Conservation (phyloP, 345 rosid species). For the Atalantia buxifolia region DNA sequence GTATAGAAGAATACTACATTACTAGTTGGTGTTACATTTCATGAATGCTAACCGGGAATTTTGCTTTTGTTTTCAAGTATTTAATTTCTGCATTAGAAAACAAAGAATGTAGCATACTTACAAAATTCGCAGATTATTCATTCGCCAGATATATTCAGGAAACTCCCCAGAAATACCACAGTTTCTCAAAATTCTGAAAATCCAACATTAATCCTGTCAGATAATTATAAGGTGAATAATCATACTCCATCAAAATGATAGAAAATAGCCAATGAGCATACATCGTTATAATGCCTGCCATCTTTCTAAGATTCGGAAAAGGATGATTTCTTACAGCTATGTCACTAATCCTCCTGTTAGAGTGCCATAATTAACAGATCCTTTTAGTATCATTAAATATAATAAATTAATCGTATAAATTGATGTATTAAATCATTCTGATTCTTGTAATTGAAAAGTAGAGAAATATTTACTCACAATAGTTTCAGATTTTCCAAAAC, state of each 20-base stretch:
- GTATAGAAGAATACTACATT: neutral
- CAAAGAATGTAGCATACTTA: constrained; percentile 17
- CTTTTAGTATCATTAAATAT: neutral
- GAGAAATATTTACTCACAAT: constrained; percentile 20
- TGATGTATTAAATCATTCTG: neutral
- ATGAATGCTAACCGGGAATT: neutral
- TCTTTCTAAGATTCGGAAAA: constrained; percentile 21
- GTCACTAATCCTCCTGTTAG: constrained; percentile 30
- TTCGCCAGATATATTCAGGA: constrained; percentile 32
- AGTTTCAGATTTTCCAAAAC: constrained; percentile 9
- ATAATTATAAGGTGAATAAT: neutral
- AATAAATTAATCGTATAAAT: neutral
- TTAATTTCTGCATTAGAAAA: neutral
- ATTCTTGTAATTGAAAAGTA: neutral
- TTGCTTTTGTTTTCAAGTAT: neutral
- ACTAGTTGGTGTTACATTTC: neutral
- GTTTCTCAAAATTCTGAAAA: constrained; percentile 42
- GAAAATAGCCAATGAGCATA: constrained; percentile 3
- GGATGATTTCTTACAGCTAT: constrained; percentile 17
- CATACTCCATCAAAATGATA: neutral
- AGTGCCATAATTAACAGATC: neutral
- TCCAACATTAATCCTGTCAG: neutral
- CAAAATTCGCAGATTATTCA: constrained; percentile 34
- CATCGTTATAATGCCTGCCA: constrained; percentile 13
- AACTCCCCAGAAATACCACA: constrained; percentile 41